Base-by-base conservation (phyloP, 2,329 filamentous ascomycete species). In the Xylaria sp. region DNA sequence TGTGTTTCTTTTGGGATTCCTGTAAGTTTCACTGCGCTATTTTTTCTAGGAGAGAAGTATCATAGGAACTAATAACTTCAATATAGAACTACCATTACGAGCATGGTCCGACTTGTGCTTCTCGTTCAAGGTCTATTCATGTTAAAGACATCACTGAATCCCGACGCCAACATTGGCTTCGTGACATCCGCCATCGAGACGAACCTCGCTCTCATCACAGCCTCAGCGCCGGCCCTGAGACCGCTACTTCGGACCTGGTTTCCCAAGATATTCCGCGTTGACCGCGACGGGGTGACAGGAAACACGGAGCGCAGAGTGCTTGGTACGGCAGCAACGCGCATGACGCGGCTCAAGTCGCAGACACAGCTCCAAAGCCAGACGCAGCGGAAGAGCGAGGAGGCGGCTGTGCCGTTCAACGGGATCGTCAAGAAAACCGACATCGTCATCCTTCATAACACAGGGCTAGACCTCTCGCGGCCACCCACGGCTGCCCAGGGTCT, bases 191-290 rank as follows among this genome's bases (percentile, higher is more conserved):
- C 70, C 28, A 74, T 78, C 50, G 79, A 80, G 70, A 77, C 76
- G 25, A 80, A 80, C 67, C 73, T 79, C 9, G 78, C 77, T 17
- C 70, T 80, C 45, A 76, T 80, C 60, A 79, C 78, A 19, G 78
- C 78, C 38, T 80, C 78, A 6, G 78, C 77, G 0, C 78, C 78
- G 5, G 75, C 78, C 0, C 65, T 80, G 17, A 72, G 77, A 35
- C 77, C 78, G n/a, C 71, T 80, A 23, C 68, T 79, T 52, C 72
- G 75, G 25, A 71, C 73, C 14, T 76, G 75, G 73, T 73, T 77
- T 55, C 71, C 74, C 4, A 65, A 60, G 28, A 63, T 69, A 8
- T 69, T 70, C 38, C 68, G 70, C 40, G 67, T 67, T 7, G 63
- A 67, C 23, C 64, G 60, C 46, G 66, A 65, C 43, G 69, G 71